These are phyloP conservation scores for Rozella allomycis DNA, from an alignment of 371 early-diverging fungal genomes.

Conservation along the genomic window DNA sequence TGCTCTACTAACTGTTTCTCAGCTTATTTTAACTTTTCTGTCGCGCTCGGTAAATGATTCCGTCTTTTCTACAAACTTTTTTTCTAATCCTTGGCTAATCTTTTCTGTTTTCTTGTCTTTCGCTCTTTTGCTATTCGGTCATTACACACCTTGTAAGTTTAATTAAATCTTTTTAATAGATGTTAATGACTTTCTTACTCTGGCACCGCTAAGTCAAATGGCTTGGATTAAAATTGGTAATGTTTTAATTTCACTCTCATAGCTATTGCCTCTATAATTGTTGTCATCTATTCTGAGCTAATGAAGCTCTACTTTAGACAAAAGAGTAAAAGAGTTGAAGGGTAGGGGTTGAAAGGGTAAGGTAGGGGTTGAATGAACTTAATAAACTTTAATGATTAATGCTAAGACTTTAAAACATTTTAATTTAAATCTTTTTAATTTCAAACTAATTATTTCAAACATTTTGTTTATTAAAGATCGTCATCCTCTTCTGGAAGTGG, in stretches of 20 bases:
- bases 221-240: slow-evolving; percentile 38
- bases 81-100: slow-evolving; percentile 52
- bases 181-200: slow-evolving; percentile 32
- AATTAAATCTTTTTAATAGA: slow-evolving; percentile 7
- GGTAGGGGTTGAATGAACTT: no score
- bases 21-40: slow-evolving; percentile 53
- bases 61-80: slow-evolving; percentile 41
- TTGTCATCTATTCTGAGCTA: no score
- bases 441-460: no score
- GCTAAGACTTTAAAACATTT: no score
- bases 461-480: no score
- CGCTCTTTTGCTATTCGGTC: slow-evolving; percentile 39
- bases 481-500: slow-evolving; percentile 71
- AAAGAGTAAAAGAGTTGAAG: no score
- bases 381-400: no score
- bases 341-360: no score
- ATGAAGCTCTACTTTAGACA: no score
- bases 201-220: slow-evolving; percentile 33
- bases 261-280: no score
- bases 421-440: no score
- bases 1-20: slow-evolving; percentile 45
- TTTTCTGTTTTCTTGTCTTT: slow-evolving; percentile 43
- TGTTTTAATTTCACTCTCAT: no score
- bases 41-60: slow-evolving; percentile 42
- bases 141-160: slow-evolving; percentile 39